Conservation (phyloP, 2,329 filamentous ascomycete genomes). For the Rachicladosporium sp. region DNA sequence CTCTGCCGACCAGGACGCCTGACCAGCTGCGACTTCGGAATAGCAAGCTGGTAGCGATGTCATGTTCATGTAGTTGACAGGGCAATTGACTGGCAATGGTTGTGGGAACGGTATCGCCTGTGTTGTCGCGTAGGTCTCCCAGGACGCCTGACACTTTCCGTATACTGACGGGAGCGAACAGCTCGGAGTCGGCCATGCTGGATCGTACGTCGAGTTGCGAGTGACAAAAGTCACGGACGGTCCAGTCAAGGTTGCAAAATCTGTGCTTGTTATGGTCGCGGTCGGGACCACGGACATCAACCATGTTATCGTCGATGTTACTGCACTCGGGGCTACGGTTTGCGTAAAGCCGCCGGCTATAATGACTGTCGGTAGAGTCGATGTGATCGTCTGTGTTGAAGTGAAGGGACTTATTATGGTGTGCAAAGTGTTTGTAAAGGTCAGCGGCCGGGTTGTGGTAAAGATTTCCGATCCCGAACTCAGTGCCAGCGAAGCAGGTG, state of each 20-base stretch:
- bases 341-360: neutral
- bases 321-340: neutral
- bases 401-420: neutral
- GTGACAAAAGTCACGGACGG: too few species aligned
- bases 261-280: too few species aligned
- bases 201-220: too few species aligned
- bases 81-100: neutral
- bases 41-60: slow-evolving; percentile 1
- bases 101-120: neutral
- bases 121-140: neutral
- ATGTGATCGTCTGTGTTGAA: neutral
- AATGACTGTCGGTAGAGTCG: neutral
- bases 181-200: slow-evolving; percentile 1
- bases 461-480: too few species aligned
- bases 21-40: neutral
- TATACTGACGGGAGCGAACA: neutral
- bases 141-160: neutral
- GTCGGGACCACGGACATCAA: too few species aligned
- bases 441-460: too few species aligned
- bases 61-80: neutral
- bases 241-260: too few species aligned
- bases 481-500: neutral
- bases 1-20: neutral
- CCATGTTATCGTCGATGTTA: too few species aligned
- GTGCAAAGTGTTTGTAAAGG: too few species aligned